Base-by-base conservation (phyloP, 805 yeast genomes). In the Starmera quercuum region DNA sequence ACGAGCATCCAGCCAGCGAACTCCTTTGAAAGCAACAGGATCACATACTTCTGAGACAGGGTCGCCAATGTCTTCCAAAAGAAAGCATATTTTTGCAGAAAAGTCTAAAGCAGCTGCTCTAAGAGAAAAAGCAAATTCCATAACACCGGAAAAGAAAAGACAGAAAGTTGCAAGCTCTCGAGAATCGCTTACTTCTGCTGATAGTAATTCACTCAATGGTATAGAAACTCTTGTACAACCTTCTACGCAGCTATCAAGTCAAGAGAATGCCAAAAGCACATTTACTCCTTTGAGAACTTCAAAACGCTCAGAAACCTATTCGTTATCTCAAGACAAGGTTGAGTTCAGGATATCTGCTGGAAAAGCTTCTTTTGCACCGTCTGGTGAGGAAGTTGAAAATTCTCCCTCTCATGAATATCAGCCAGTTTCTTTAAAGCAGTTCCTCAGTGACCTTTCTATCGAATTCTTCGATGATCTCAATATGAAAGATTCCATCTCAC, bases 41-140 rank as follows among this genome's bases (percentile, higher is more conserved):
- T 50, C 54, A 4, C 56, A 50, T 20, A 52, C 56, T 7, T 46
- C 56, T 4, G 55, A 50, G 29, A 46, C 51, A 2, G 56, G 56
- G 2, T 52, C 56, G 1, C 56, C 56, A 11, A 42, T 40, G 29
- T 50, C 55, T 0, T 41, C 48, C 6, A 52, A 47, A 31, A 38
- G 54, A 18, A 44, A 40, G 21, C 24, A 18, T 8, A 16, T 17
- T 2, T 26, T 20, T 13, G 9, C 29, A 11, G 36, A 35, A 1
- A 46, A 42, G 2, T 9, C 12, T 1, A 31, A 20, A 6, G 40
- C 47, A 2, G 31, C 36, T 15, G 46, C 40, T 19, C 33, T 51
- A 3, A 40, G 53, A 16, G 51, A 42, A 5, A 41, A 39, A 28
- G 35, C 50, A 20, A 46, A 49, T 37, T 44, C 49, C n/a, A 25